phyloP scores from a whole-genome alignment of 257 asterid species.

The Petrea volubilis region DNA sequence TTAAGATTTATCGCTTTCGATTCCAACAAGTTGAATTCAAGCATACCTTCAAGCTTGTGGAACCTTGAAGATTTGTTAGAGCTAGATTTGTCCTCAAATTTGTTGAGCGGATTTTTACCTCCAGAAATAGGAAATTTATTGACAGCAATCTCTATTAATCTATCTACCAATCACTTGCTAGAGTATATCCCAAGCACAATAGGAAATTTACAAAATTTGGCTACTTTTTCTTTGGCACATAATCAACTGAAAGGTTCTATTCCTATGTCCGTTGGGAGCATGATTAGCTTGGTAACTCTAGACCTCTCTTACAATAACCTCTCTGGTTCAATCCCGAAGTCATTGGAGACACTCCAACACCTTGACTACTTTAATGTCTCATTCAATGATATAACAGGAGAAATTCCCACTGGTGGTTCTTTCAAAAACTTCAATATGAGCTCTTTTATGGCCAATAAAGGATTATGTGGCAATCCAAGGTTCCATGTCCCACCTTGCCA shows the following conservation, averaged over 20 bases:
- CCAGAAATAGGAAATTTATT: background rate
- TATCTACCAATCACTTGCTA: background rate
- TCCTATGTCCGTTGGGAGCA: background rate
- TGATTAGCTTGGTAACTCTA: background rate
- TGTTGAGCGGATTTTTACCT: background rate
- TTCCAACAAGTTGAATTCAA: slow-evolving; percentile 1
- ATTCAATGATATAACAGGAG: background rate
- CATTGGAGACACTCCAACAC: background rate
- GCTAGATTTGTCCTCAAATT: background rate
- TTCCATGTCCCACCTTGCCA: background rate
- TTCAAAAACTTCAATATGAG: background rate
- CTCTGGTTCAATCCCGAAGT: background rate
- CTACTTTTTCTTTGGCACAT: slow-evolving; percentile 2
- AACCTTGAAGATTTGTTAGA: background rate
- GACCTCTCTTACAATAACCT: background rate
- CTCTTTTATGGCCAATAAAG: background rate
- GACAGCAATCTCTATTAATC: background rate
- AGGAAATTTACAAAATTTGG: background rate
- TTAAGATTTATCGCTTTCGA: background rate
- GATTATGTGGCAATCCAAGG: background rate
- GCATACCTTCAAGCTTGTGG: slow-evolving; percentile 11
- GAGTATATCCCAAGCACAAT: background rate
- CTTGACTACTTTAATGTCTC: slow-evolving; percentile 1
- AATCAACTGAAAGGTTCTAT: background rate
- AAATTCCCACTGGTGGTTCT: slow-evolving; percentile 3